Conservation (phyloP, 441 rosid species). For the Aquilaria agallochum region DNA sequence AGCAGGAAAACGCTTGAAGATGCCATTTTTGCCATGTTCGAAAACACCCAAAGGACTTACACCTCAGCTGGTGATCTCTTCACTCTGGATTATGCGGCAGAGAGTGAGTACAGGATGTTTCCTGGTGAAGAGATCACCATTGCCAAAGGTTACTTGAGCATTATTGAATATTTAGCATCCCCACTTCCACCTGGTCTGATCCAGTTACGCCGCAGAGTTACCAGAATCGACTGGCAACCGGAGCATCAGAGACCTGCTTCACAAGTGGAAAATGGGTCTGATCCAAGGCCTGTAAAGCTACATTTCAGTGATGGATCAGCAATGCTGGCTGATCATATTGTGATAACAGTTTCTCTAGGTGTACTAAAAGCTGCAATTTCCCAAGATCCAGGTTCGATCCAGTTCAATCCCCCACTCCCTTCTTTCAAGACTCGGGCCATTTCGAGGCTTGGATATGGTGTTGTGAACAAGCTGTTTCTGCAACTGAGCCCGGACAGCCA, state of each 20-base stretch:
- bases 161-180: slow-evolving; percentile 73
- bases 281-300: slow-evolving; percentile 53
- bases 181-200: slow-evolving; percentile 67
- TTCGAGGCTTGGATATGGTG: slow-evolving; percentile 80
- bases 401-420: slow-evolving; percentile 74
- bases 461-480: slow-evolving; percentile 86
- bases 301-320: slow-evolving; percentile 81
- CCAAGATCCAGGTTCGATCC: slow-evolving; percentile 39
- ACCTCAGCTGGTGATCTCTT: slow-evolving; percentile 84
- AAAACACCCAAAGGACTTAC: slow-evolving; percentile 79
- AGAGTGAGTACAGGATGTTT: slow-evolving; percentile 87
- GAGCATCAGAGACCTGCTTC: slow-evolving; percentile 14
- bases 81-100: slow-evolving; percentile 73
- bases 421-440: slow-evolving; percentile 73
- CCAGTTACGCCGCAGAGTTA: slow-evolving; percentile 64
- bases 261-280: slow-evolving; percentile 26
- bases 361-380: slow-evolving; percentile 77
- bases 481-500: slow-evolving; percentile 37
- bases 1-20: slow-evolving; percentile 53
- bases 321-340: slow-evolving; percentile 80
- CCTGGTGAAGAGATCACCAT: slow-evolving; percentile 98
- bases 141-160: slow-evolving; percentile 76
- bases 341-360: slow-evolving; percentile 87
- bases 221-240: slow-evolving; percentile 74
- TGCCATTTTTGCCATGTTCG: slow-evolving; percentile 72